A percentile compares a stretch with the other conserved stretches of the same genome.
Evolutionary conservation across 2,329 filamentous ascomycete genomes (phyloP).

Genomic region (Metarhizium sp.): DNA sequence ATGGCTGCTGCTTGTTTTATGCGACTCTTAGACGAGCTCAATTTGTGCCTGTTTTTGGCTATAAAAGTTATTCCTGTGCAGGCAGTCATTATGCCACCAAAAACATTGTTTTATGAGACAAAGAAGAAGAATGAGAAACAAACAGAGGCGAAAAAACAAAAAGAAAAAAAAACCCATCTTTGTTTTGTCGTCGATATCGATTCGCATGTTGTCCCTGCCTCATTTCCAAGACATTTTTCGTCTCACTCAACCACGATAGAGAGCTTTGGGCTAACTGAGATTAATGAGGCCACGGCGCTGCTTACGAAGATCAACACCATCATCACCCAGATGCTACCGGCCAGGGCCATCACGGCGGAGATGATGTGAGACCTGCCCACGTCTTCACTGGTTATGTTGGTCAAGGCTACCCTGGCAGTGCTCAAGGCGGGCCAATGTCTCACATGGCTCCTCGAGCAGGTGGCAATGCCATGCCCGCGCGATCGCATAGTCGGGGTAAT

Average conservation of each 20-base stretch:
- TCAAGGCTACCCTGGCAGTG: conserved; percentile 45
- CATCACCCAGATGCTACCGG: conserved; percentile 52
- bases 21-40: conserved; percentile 28
- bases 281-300: conserved; percentile 46
- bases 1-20: conserved; percentile 20
- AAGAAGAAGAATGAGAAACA: not conserved
- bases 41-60: conserved; percentile 20
- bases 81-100: conserved; percentile 12
- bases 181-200: conserved; percentile 1
- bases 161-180: not conserved
- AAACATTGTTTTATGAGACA: conserved; percentile 1
- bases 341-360: conserved; percentile 34
- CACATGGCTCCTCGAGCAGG: conserved; percentile 36
- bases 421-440: conserved; percentile 52
- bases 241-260: conserved; percentile 1
- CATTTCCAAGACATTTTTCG: too few relatives aligned
- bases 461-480: conserved; percentile 24
- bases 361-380: conserved; percentile 64
- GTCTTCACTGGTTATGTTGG: conserved; percentile 62
- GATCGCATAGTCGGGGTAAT: conserved; percentile 26
- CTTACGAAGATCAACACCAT: conserved; percentile 58
- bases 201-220: not conserved
- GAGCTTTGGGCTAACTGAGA: conserved; percentile 1
- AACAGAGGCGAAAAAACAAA: not conserved
- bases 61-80: conserved; percentile 20